Percentiles rank a stretch among this genome's conserved stretches.
phyloP scores from a whole-genome alignment of 345 rosid species.

The Anacardium occidentale region DNA sequence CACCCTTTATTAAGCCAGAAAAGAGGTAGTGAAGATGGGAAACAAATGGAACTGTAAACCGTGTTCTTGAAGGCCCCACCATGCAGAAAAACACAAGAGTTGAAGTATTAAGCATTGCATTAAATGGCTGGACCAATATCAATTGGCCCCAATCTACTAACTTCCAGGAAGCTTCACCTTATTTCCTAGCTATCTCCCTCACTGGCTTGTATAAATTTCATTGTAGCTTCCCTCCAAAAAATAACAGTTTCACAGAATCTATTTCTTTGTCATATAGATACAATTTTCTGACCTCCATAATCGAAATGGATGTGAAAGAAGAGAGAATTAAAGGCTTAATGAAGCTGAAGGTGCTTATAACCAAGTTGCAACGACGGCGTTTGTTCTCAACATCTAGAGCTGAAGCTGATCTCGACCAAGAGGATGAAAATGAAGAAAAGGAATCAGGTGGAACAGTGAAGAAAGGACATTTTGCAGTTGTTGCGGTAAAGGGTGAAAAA shows the following conservation, averaged over 20 bases:
- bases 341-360: conserved; percentile 29
- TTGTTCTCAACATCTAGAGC: conserved; percentile 20
- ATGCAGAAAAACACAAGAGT: neutral
- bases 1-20: neutral
- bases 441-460: conserved; percentile 20
- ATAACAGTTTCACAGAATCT: neutral
- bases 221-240: neutral
- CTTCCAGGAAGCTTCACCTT: conserved; percentile 25
- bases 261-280: neutral
- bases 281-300: neutral
- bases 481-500: conserved; percentile 41
- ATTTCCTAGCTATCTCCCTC: conserved; percentile 12
- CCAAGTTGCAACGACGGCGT: conserved; percentile 22
- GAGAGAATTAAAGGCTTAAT: conserved; percentile 23
- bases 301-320: conserved; percentile 17
- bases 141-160: conserved; percentile 19
- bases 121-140: conserved; percentile 16
- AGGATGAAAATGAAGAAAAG: conserved; percentile 11
- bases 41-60: conserved; percentile 12
- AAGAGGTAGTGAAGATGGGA: neutral
- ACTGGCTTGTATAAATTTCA: neutral
- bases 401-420: neutral
- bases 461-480: conserved; percentile 51
- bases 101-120: conserved; percentile 18
- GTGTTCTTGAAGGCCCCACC: conserved; percentile 23